phyloP scores from a whole-genome alignment of 2,329 filamentous ascomycete species.

The Neoscytalidium dimidiatum region DNA sequence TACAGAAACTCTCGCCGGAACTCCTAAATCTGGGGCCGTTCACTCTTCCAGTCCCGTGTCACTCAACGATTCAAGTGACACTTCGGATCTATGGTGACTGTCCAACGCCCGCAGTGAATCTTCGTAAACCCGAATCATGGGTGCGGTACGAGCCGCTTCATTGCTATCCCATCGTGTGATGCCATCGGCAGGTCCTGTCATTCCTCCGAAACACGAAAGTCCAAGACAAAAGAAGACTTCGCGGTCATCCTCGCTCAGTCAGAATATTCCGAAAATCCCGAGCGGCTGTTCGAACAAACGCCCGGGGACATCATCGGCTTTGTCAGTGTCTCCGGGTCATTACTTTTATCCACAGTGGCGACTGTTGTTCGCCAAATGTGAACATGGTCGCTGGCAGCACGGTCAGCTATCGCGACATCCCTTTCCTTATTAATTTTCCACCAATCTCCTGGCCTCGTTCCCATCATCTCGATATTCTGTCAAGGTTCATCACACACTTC shows the following conservation, averaged over 20 bases:
- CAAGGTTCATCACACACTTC: too few relatives aligned
- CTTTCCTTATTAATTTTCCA: too few relatives aligned
- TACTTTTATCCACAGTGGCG: too few relatives aligned
- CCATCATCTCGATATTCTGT: too few relatives aligned
- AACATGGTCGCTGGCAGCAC: too few relatives aligned
- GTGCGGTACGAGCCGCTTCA: not conserved
- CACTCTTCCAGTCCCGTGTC: not conserved
- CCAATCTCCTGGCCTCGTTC: too few relatives aligned
- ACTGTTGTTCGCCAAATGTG: too few relatives aligned
- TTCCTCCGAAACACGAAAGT: not conserved
- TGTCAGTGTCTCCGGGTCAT: too few relatives aligned
- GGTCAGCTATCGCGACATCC: too few relatives aligned
- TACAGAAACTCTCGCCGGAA: not conserved
- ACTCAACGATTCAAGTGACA: not conserved
- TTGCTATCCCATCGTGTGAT: too few relatives aligned
- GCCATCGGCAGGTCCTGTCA: not conserved
- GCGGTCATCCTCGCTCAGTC: not conserved
- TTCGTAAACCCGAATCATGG: not conserved
- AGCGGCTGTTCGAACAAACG: too few relatives aligned
- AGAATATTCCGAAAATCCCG: not conserved
- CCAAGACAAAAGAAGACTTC: not conserved
- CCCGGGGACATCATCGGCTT: too few relatives aligned
- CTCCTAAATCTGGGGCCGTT: not conserved
- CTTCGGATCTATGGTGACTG: not conserved
- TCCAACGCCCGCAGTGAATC: not conserved